Evolutionary conservation across 257 asterid species (phyloP).

Genomic region (Nyctanthes arbortristis): DNA sequence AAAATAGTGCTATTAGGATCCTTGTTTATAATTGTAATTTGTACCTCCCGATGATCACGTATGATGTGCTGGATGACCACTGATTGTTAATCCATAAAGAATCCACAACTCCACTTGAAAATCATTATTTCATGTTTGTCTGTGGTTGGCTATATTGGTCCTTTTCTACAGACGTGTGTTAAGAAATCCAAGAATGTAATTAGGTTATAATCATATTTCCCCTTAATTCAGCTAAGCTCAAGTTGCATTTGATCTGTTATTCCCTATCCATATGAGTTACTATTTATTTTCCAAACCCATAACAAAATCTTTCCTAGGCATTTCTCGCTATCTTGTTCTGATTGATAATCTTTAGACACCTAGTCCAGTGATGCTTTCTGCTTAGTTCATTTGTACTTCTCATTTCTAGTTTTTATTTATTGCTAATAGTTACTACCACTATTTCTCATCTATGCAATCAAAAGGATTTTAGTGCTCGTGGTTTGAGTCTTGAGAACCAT

Average conservation of each 20-base stretch:
- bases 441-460: neutral
- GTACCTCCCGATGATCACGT: constrained; percentile 1
- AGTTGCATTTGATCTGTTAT: neutral
- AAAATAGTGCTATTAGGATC: constrained; percentile 10
- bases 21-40: constrained; percentile 12
- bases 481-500: neutral
- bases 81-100: neutral
- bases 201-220: neutral
- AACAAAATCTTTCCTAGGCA: constrained; percentile 2
- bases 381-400: constrained; percentile 7
- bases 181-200: neutral
- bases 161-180: neutral
- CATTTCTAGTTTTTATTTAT: constrained; percentile 4
- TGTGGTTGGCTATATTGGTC: neutral
- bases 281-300: constrained; percentile 8
- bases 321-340: too few species aligned
- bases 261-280: neutral
- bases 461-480: constrained; percentile 1
- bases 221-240: neutral
- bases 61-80: constrained; percentile 1
- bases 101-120: too few species aligned
- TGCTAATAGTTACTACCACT: neutral
- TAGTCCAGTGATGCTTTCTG: neutral
- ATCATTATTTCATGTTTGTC: neutral
- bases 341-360: neutral